A percentile compares a stretch with the other conserved stretches of the same genome.
Evolutionary conservation across 2,329 filamentous ascomycete genomes (phyloP).

Genomic region (Neonectria punicea): DNA sequence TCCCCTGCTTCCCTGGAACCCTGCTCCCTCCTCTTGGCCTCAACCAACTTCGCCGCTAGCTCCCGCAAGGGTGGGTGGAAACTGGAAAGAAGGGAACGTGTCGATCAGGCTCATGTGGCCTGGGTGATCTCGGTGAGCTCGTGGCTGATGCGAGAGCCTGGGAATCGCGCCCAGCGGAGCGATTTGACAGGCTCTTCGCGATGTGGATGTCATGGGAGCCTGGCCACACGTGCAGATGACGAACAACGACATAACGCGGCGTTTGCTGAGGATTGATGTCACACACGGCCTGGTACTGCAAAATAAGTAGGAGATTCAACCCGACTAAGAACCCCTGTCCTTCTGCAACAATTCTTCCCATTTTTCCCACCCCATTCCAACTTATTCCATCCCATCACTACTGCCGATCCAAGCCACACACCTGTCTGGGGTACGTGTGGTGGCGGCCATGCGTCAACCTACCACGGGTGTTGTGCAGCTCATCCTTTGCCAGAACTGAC

Average conservation of each 20-base stretch:
- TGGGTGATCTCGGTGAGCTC: conserved; percentile 5
- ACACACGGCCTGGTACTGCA: background rate
- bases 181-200: conserved; percentile 9
- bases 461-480: background rate
- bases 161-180: conserved; percentile 5
- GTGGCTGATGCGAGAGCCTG: background rate
- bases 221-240: background rate
- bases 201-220: background rate
- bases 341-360: background rate
- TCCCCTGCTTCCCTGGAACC: conserved; percentile 1
- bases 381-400: background rate
- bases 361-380: conserved; percentile 5
- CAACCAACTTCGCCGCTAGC: conserved; percentile 20
- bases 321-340: conserved; percentile 4
- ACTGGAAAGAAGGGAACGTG: conserved; percentile 9
- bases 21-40: conserved; percentile 8
- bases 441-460: background rate
- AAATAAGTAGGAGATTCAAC: background rate
- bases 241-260: no score
- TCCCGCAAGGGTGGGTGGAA: conserved; percentile 21
- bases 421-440: conserved; percentile 1
- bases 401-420: background rate
- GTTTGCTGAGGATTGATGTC: background rate
- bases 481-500: background rate
- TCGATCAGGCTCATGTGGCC: conserved; percentile 17